Evolutionary conservation across 2,329 filamentous ascomycete genomes (phyloP).

Genomic region (Nemania sp.): DNA sequence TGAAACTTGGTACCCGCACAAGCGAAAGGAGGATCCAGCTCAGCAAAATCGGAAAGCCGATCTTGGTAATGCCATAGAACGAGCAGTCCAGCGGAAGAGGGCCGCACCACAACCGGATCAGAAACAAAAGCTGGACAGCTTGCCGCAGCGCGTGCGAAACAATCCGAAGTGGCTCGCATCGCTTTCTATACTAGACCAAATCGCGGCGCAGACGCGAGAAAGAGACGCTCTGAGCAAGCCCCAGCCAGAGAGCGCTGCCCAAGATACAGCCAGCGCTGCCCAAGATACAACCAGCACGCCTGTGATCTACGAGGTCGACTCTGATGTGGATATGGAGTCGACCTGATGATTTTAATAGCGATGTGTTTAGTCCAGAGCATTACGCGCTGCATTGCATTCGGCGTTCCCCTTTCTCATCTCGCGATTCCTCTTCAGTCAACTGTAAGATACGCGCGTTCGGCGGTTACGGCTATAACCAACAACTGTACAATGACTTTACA

Average conservation of each 20-base stretch:
- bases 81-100: conserved; percentile 40
- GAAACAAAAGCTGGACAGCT: not conserved
- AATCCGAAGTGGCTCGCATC: conserved; percentile 52
- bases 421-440: no score
- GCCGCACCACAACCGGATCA: conserved; percentile 32
- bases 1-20: conserved; percentile 50
- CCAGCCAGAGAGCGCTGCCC: not conserved
- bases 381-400: not conserved
- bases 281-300: conserved; percentile 7
- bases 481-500: no score
- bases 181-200: conserved; percentile 40
- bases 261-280: conserved; percentile 1
- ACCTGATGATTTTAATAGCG: not conserved
- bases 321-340: conserved; percentile 13
- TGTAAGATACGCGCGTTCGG: no score
- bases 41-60: conserved; percentile 54
- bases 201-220: conserved; percentile 20
- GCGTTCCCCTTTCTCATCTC: no score
- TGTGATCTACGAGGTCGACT: conserved; percentile 18
- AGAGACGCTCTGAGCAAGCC: conserved; percentile 1
- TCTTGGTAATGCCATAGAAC: conserved; percentile 49
- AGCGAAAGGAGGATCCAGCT: conserved; percentile 52
- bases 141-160: conserved; percentile 49
- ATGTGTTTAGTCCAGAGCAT: not conserved
- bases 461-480: no score